Evolutionary conservation across 208 protist genomes (phyloP).

Genomic region (Borovskyia barvae): DNA sequence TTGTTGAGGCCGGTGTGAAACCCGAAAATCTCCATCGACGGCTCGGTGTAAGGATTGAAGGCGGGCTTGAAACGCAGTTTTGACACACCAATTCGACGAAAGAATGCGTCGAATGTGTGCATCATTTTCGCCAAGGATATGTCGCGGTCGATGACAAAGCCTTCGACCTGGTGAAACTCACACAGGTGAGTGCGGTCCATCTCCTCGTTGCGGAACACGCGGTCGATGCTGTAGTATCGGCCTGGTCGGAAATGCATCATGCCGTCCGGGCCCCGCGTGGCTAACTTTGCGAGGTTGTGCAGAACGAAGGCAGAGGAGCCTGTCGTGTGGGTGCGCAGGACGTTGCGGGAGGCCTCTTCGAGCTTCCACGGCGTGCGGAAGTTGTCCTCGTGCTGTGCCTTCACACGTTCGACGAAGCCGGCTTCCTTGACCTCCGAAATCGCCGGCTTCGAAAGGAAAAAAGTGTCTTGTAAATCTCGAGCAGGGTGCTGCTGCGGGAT

Average conservation of each 20-base stretch:
- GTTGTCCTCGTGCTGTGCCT: conserved; percentile 92
- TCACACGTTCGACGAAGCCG: conserved; percentile 94
- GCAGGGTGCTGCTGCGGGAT: conserved; percentile 99
- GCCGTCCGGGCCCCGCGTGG: conserved; percentile 42
- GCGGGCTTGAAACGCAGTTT: conserved; percentile 99
- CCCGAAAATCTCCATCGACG: conserved; percentile 99
- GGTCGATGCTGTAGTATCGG: conserved; percentile 99
- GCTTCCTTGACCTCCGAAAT: conserved; percentile 35
- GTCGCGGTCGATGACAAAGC: conserved; percentile 97
- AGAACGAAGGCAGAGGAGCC: conserved; percentile 97
- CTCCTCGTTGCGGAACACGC: conserved; percentile 99
- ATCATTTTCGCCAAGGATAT: conserved; percentile 99
- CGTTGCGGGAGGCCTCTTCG: conserved; percentile 96
- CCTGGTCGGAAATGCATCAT: conserved; percentile 91
- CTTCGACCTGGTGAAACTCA: conserved; percentile 99
- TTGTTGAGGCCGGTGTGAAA: conserved; percentile 95
- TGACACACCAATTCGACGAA: conserved; percentile 95
- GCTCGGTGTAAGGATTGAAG: conserved; percentile 99
- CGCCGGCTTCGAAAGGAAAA: conserved; percentile 97
- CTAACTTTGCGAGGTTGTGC: conserved; percentile 91
- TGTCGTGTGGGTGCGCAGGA: conserved; percentile 99
- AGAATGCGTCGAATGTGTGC: conserved; percentile 98
- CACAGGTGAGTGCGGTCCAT: conserved; percentile 99
- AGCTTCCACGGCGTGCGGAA: conserved; percentile 95
- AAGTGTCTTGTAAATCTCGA: conserved; percentile 99